Percentiles rank a stretch among this genome's conserved stretches.
These are phyloP conservation scores for Blastocystis sp. DNA, from an alignment of 352 stramenopile genomes.

Conservation along the genomic window DNA sequence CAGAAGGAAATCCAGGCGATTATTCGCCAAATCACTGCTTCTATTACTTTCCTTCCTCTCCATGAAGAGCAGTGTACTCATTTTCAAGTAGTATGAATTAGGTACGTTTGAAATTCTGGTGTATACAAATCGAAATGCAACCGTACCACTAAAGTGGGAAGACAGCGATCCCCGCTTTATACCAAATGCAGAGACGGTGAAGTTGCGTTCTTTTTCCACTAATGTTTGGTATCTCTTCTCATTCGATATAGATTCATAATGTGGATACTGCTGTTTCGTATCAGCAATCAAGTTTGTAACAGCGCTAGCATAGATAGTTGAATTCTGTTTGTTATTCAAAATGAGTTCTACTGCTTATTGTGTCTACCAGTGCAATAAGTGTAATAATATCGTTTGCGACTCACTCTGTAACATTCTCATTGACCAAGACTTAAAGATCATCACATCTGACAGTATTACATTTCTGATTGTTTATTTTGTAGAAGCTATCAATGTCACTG, in stretches of 20 bases:
- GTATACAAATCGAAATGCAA: slow-evolving; percentile 91
- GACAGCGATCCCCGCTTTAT: slow-evolving; percentile 96
- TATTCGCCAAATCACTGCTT: slow-evolving; percentile 97
- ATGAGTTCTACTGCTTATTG: background rate
- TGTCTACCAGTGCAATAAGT: slow-evolving; percentile 13
- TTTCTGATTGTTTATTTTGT: background rate
- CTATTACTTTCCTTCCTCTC: slow-evolving; percentile 95
- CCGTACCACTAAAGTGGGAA: slow-evolving; percentile 89
- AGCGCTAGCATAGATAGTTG: slow-evolving; percentile 51
- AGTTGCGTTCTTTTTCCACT: slow-evolving; percentile 91
- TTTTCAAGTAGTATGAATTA: background rate
- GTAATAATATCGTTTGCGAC: background rate
- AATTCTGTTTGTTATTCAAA: background rate
- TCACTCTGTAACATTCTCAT: background rate
- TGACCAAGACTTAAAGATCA: slow-evolving; percentile 5
- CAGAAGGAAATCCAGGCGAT: slow-evolving; percentile 97
- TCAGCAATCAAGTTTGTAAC: slow-evolving; percentile 69
- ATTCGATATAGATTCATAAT: slow-evolving; percentile 82
- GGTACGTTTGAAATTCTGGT: slow-evolving; percentile 93
- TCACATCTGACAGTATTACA: background rate
- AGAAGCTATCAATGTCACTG: slow-evolving; percentile 1
- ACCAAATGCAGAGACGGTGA: slow-evolving; percentile 91
- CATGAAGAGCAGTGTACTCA: slow-evolving; percentile 85
- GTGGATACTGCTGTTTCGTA: slow-evolving; percentile 95
- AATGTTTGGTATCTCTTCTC: slow-evolving; percentile 74